phyloP scores from a whole-genome alignment of 306 rosid genomes.

The Vicia villosa region DNA sequence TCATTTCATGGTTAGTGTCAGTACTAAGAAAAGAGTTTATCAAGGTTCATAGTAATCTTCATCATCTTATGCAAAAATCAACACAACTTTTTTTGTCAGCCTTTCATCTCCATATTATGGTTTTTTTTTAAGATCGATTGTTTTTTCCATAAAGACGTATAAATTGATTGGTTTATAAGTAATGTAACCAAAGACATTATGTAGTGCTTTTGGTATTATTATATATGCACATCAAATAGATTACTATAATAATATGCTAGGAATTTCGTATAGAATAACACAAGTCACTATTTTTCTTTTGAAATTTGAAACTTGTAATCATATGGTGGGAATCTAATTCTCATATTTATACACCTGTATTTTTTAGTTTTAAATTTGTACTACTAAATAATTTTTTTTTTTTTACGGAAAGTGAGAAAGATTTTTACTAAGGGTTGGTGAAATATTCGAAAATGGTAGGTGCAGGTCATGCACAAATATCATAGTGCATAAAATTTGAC shows the following conservation, averaged over 20 bases:
- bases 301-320: constrained; percentile 30
- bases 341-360: constrained; percentile 36
- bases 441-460: constrained; percentile 20
- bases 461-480: background rate
- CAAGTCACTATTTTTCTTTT: constrained; percentile 34
- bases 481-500: constrained; percentile 33
- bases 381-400: too few species aligned
- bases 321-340: constrained; percentile 53
- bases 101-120: constrained; percentile 35
- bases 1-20: constrained; percentile 45
- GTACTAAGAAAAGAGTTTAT: constrained; percentile 51
- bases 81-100: constrained; percentile 40
- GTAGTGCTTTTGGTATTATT: constrained; percentile 35
- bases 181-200: constrained; percentile 16
- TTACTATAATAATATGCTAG: too few species aligned
- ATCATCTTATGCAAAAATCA: background rate
- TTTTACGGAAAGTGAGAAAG: too few species aligned
- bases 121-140: background rate
- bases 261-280: constrained; percentile 37
- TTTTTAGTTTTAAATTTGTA: too few species aligned
- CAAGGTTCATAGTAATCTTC: constrained; percentile 32
- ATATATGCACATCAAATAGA: background rate
- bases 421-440: background rate
- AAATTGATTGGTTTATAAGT: constrained; percentile 37
- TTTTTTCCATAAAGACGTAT: background rate